These are phyloP conservation scores for Debaryomyces robertsiae DNA, from an alignment of 1,139 yeast species.

Conservation along the genomic window DNA sequence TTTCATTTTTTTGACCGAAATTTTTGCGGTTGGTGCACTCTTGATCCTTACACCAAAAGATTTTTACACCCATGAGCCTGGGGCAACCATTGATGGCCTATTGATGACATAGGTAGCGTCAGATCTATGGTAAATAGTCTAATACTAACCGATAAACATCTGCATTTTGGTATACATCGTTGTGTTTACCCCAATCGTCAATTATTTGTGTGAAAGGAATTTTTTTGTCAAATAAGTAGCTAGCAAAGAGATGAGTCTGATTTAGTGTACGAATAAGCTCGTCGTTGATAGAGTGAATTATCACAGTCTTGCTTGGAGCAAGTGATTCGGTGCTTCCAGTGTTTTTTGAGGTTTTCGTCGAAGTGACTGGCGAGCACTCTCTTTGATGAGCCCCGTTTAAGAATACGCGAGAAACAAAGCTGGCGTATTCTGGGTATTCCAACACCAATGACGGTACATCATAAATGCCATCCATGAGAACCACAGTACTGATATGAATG, in stretches of 20 bases:
- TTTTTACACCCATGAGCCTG: too few relatives aligned
- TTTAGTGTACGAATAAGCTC: conserved; percentile 31
- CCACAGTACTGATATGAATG: conserved; percentile 15
- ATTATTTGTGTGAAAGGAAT: conserved; percentile 12
- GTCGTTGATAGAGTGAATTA: conserved; percentile 37
- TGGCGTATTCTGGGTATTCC: conserved; percentile 19
- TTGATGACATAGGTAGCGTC: too few relatives aligned
- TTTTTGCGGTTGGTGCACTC: conserved; percentile 15
- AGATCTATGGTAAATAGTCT: neutral
- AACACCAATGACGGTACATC: conserved; percentile 17
- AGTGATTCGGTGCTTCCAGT: neutral
- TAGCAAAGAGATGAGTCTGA: conserved; percentile 25
- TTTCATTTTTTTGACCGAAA: conserved; percentile 13
- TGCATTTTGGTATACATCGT: conserved; percentile 31
- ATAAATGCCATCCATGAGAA: conserved; percentile 45
- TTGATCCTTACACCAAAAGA: neutral
- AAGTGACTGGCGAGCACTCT: neutral
- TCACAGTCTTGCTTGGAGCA: conserved; percentile 11
- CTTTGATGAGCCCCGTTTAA: too few relatives aligned
- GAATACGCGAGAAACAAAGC: conserved; percentile 25
- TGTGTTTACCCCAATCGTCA: conserved; percentile 38
- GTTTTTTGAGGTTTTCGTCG: neutral
- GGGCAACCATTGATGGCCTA: too few relatives aligned
- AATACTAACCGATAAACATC: conserved; percentile 22
- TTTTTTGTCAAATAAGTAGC: conserved; percentile 17